Base-by-base conservation (phyloP, 495 filamentous ascomycete genomes). In the Penicillium taxi region DNA sequence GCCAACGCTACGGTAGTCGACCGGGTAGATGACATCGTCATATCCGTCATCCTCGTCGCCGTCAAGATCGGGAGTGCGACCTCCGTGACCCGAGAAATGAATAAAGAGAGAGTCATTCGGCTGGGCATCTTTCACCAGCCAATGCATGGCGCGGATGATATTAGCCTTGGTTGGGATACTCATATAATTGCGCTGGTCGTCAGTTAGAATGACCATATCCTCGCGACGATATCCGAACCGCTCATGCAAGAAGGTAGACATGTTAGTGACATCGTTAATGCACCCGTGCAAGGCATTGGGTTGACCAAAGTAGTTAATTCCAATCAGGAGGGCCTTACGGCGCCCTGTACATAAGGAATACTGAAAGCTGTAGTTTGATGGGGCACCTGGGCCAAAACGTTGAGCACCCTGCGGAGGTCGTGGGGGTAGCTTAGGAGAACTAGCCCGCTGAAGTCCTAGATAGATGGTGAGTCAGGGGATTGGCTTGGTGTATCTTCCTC, bases 231-330 rank as follows among this genome's bases (percentile, higher is more conserved):
- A 98, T 3, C 82, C 81, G 50, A 85, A 91, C 37, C 82, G 76
- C 42, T 86, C 72, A 45, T 87, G 80, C 22, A 98, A 73, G 55
- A 93, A 98, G 29, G 67, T 70, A 13, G 86, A 93, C 88, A 98
- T 94, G 55, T 96, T 96, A 56, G 87, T 81, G 32, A 96, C 93
- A 59, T 98, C 91, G 62, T 96, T 96, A 69, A 96, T 96, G 52
- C 91, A 98, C 24, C 91, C 91, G 39, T 84, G 60, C 13, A 98
- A 67, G 59, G 93, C 78, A 37, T 88, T 91, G 21, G 81, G 75
- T 56, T 96, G 91, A 9, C 82, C 79, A 44, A 93, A 86, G 58
- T 98, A 98, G 67, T 98, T 98, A 67, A 96, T 96, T 14, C 91
- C 91, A 43, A 98, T 94, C 31, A 98, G 66, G 9, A 98, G 73